phyloP scores from a whole-genome alignment of 2,329 filamentous ascomycete genomes.

The Rhexocercosporidium sp. region DNA sequence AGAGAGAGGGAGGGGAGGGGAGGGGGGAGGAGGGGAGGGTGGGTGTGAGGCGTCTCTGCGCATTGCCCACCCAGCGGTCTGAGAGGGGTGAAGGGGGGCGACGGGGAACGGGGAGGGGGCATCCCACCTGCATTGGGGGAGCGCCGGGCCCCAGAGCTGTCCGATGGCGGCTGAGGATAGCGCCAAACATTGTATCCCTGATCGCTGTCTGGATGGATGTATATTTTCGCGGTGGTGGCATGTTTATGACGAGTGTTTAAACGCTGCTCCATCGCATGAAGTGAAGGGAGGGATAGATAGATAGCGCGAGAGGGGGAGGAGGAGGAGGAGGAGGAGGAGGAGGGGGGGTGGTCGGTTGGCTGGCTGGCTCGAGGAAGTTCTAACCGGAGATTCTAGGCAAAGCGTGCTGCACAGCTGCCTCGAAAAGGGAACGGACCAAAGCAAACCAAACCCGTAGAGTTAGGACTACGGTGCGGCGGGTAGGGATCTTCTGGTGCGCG shows the following conservation, averaged over 20 bases:
- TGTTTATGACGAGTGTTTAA: neutral
- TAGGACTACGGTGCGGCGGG: neutral
- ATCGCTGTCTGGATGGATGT: slow-evolving; percentile 9
- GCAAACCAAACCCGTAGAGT: neutral
- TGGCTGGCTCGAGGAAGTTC: no score
- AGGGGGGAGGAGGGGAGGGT: no score
- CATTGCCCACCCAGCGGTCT: slow-evolving; percentile 7
- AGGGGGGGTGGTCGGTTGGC: no score
- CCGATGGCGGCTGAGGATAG: slow-evolving; percentile 8
- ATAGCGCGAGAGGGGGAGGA: no score
- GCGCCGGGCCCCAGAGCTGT: slow-evolving; percentile 9
- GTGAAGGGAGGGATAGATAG: no score
- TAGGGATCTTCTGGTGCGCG: neutral
- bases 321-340: no score
- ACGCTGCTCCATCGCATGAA: neutral
- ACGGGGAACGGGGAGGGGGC: neutral
- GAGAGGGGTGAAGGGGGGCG: neutral
- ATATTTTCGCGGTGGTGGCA: neutral
- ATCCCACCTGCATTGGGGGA: neutral
- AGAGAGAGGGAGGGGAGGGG: no score
- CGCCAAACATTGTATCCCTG: slow-evolving; percentile 14
- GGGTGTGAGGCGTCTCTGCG: no score
- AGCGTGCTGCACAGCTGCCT: neutral
- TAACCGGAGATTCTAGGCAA: neutral
- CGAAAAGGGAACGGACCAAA: neutral